These are phyloP conservation scores for Ustilaginoidea virens DNA, from an alignment of 2,329 filamentous ascomycete genomes.

Conservation along the genomic window DNA sequence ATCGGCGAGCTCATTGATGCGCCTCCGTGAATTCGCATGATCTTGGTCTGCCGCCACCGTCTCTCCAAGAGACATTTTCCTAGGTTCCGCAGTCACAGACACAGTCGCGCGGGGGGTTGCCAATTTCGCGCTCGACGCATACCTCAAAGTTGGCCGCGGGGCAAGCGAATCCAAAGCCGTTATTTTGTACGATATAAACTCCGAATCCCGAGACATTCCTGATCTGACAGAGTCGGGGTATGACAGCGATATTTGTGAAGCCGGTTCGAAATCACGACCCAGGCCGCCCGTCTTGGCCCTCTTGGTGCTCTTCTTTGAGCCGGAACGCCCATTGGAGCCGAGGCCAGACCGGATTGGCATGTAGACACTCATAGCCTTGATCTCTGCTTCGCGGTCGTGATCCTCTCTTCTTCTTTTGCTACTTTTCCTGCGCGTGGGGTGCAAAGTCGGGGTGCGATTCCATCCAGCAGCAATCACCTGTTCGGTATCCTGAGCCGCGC, in stretches of 20 bases:
- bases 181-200: constrained; percentile 60
- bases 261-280: constrained; percentile 40
- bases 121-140: constrained; percentile 48
- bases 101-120: constrained; percentile 28
- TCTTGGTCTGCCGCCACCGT: constrained; percentile 44
- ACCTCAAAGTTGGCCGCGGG: constrained; percentile 71
- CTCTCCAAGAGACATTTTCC: constrained; percentile 35
- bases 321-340: constrained; percentile 43
- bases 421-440: constrained; percentile 51
- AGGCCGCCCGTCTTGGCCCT: constrained; percentile 40
- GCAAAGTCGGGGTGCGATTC: constrained; percentile 31
- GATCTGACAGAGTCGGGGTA: constrained; percentile 61
- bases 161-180: constrained; percentile 68
- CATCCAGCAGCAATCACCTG: constrained; percentile 8
- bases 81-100: constrained; percentile 31
- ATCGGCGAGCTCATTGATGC: constrained; percentile 61
- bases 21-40: constrained; percentile 42
- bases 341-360: constrained; percentile 49
- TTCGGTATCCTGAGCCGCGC: constrained; percentile 5
- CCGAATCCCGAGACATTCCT: constrained; percentile 58
- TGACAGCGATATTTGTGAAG: constrained; percentile 62
- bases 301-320: constrained; percentile 49
- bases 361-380: constrained; percentile 65
- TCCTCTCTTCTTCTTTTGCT: constrained; percentile 67
- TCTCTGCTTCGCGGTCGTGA: constrained; percentile 69